Base-by-base conservation (phyloP, 1,139 yeast species). In the Hansenula lynferdii region DNA sequence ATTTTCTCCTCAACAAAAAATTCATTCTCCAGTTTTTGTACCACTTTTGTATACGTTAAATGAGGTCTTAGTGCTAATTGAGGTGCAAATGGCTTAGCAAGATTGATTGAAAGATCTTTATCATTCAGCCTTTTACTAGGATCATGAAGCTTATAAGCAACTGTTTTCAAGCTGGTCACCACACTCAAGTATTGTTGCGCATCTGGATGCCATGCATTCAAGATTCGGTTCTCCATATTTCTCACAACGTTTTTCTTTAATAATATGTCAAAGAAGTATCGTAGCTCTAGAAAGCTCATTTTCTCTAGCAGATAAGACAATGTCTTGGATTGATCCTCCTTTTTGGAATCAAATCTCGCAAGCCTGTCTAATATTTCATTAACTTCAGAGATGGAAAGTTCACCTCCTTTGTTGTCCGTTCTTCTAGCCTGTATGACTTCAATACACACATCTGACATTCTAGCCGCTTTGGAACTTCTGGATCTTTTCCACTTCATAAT, bases 1-100 rank as follows among this genome's bases (percentile, higher is more conserved):
- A 89, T 73, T 56, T 92, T 92, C 57, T 92, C 97, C 53, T 92
- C 97, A 20, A 92, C 77, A 40, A 70, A 75, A 53, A 87, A 87
- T 26, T 73, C 74, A 34, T 58, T 54, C 2, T 61, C 51, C 62
- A 82, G 64, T 27, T 61, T 64, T 11, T 56, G 53, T 15, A 79
- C 71, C 16, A 81, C 61, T 17, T 64, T 61, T 6, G 69, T 70
- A 53, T 81, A 80, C 15, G 71, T 62, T 6, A 64, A 58, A 23
- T 64, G 62, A 5, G 79, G 63, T 47, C 75, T 77, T 28, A 73
- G 69, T 0, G 92, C 80, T 25, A 83, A 61, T 57, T 85, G 94
- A 0, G 96, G 95, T 22, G 74, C 69, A 56, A 86, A 85, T 1
- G 87, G 80, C 41, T 61, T 64, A 39, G 69, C 66, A 2, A 77